Conservation (phyloP, 2,329 filamentous ascomycete genomes). For the Chaetomium sp. region DNA sequence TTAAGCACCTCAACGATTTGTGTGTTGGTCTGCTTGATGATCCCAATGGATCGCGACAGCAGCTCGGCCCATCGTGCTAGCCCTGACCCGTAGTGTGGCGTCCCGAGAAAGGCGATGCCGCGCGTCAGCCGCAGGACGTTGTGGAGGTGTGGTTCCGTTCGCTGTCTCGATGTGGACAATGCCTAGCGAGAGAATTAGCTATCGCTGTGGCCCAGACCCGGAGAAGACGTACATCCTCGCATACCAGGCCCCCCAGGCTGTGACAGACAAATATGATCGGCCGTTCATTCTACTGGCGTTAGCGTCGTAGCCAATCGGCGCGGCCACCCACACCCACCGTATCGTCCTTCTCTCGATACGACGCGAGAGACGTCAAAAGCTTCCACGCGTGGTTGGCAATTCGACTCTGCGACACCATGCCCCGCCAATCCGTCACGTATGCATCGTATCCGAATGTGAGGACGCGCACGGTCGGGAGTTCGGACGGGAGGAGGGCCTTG, state of each 20-base stretch:
- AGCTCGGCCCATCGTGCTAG: slow-evolving; percentile 27
- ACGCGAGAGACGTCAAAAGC: slow-evolving; percentile 4
- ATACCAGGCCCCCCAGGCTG: slow-evolving; percentile 25
- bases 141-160: slow-evolving; percentile 23
- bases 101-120: slow-evolving; percentile 33
- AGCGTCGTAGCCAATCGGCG: not conserved
- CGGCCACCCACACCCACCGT: not conserved
- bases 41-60: slow-evolving; percentile 21
- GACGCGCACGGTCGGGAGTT: slow-evolving; percentile 22
- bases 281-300: not conserved
- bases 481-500: too few relatives aligned
- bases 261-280: slow-evolving; percentile 25
- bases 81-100: slow-evolving; percentile 30
- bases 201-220: not conserved
- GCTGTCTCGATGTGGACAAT: slow-evolving; percentile 17
- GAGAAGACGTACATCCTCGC: slow-evolving; percentile 20
- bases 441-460: slow-evolving; percentile 32
- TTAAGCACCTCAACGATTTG: slow-evolving; percentile 22
- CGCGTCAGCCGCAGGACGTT: slow-evolving; percentile 23
- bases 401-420: slow-evolving; percentile 5
- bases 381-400: slow-evolving; percentile 9
- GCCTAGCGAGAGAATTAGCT: slow-evolving; percentile 15
- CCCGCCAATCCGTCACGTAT: slow-evolving; percentile 1
- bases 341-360: slow-evolving; percentile 1
- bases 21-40: slow-evolving; percentile 28